Evolutionary conservation across 306 rosid species (phyloP).

Genomic region (Castanopsis chinensis): DNA sequence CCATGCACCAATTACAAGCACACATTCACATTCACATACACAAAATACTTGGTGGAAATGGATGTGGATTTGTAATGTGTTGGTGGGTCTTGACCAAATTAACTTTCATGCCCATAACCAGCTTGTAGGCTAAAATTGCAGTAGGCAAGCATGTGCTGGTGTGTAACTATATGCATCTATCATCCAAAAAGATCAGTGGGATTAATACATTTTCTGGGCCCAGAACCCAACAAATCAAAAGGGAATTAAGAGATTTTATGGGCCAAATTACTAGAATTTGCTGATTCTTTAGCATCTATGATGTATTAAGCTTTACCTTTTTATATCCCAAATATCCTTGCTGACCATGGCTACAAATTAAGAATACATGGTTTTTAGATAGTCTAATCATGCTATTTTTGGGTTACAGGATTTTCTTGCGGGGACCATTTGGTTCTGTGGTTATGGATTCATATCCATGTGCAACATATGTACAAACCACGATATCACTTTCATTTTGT

Average conservation of each 20-base stretch:
- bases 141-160: constrained; percentile 44
- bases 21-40: background rate
- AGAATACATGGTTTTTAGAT: background rate
- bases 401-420: constrained; percentile 31
- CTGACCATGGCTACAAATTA: background rate
- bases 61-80: background rate
- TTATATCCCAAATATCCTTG: constrained; percentile 20
- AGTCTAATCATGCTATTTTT: constrained; percentile 42
- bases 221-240: constrained; percentile 18
- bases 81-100: constrained; percentile 46
- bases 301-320: constrained; percentile 7
- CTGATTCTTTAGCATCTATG: constrained; percentile 25
- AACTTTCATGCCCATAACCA: constrained; percentile 42
- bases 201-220: constrained; percentile 51
- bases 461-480: constrained; percentile 37
- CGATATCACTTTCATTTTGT: constrained; percentile 15
- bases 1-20: no score
- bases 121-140: constrained; percentile 36
- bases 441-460: constrained; percentile 15
- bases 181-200: background rate
- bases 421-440: constrained; percentile 49
- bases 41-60: constrained; percentile 17
- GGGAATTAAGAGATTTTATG: constrained; percentile 41
- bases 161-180: constrained; percentile 26
- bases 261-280: constrained; percentile 37